phyloP scores from a whole-genome alignment of 768 basidiomycete species.

The Rhodosporidiobolus sp. region DNA sequence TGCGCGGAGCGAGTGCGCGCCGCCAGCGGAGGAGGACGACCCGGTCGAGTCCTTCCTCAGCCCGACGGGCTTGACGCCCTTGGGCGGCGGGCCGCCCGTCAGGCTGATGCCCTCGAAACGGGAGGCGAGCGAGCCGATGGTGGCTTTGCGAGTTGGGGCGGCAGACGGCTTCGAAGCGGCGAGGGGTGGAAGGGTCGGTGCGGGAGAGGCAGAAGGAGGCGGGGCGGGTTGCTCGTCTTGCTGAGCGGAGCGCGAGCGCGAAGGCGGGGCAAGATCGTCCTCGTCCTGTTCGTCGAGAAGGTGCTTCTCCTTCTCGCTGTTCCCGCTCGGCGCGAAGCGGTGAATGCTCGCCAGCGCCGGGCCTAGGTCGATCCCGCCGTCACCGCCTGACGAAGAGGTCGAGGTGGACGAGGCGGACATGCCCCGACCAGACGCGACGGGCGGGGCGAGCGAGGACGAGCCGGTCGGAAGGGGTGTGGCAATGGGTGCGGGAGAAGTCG shows the following conservation, averaged over 20 bases:
- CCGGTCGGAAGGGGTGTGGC: not conserved
- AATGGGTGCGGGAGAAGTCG: too few species aligned
- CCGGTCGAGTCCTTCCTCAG: conserved; percentile 31
- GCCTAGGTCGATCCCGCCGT: conserved; percentile 37
- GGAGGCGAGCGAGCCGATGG: conserved; percentile 28
- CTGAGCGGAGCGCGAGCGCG: not conserved
- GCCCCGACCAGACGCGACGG: not conserved
- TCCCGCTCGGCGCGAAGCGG: conserved; percentile 29
- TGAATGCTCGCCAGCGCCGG: conserved; percentile 37
- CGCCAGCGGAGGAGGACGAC: not conserved
- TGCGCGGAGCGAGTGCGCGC: not conserved
- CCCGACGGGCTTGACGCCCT: conserved; percentile 22
- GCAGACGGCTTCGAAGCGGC: conserved; percentile 15
- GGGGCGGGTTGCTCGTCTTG: not conserved
- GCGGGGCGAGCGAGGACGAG: too few species aligned
- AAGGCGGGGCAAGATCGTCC: not conserved
- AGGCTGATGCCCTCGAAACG: conserved; percentile 18
- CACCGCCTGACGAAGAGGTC: not conserved
- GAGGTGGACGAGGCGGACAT: conserved; percentile 3
- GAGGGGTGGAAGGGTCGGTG: not conserved
- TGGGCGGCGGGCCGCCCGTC: conserved; percentile 27
- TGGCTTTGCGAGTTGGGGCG: conserved; percentile 6
- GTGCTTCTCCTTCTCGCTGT: not conserved
- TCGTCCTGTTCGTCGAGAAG: conserved; percentile 16
- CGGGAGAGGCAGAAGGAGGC: not conserved